Evolutionary conservation across 2,329 filamentous ascomycete genomes (phyloP), one percentile per base, ranked within the genome.

Genomic region (Monosporascus sp.): DNA sequence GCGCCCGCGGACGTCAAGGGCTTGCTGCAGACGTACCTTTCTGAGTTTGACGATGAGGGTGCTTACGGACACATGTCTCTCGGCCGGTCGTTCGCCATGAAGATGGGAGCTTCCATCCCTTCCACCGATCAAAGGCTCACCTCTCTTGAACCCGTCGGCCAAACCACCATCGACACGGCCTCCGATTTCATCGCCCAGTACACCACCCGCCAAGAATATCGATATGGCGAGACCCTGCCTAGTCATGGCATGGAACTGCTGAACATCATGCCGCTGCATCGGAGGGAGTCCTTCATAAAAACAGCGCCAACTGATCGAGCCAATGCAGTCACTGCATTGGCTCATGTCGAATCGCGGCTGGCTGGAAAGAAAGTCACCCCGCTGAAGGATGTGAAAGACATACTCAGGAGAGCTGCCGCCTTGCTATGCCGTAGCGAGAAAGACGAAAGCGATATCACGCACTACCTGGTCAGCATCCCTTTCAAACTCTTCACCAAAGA

Each of bases 121-220:
- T 79, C 81, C 5, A 92, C 88, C 9, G 93, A 99, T 67, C 90
- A 95, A 65, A 84, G 90, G 57, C 78, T 99, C 42, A 85, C 82
- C 61, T 92, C 90, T 6, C 84, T 99, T 48, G 89, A 95, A 60
- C 81, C 80, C 37, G 81, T 89, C 57, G 85, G 87, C 18, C 83
- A 86, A 47, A 83, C 83, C 51, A 83, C 83, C 57, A 86, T 97
- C 68, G 96, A 97, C 67, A 91, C 92, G 11, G 91, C 90, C 0
- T 97, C 94, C 2, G 93, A 97, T 67, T 96, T 99, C 63, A 84
- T 99, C 65, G 91, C 94, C 2, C 93, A 99, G 66, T 99, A 99
- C 68, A 97, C 93, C 3, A 95, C 91, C 25, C 88, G 94, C 38
- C 95, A 99, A 68, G 92, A 96, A 65, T 99, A 99, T 69, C 85